Base-by-base conservation (phyloP, 805 yeast genomes). In the Saturnispora kantuleensis region DNA sequence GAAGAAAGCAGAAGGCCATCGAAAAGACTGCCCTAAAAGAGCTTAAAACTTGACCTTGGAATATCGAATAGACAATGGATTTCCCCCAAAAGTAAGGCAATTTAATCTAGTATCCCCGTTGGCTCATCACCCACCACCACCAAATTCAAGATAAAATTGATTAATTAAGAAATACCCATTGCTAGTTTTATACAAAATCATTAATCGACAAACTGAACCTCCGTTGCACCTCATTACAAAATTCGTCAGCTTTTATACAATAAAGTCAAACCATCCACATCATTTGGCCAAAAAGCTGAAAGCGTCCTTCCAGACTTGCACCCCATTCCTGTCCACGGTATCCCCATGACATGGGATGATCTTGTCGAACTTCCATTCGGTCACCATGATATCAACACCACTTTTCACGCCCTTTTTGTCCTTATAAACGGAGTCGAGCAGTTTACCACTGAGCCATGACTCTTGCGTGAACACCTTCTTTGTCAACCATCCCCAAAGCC, bases 301-400 rank as follows among this genome's bases (percentile, higher is more conserved):
- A 18, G 46, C 35, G 3, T 38, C 39, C 18, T 33, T 47, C 53
- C 55, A 54, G 35, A 56, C 50, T 4, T 48, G 47, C 39, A 60
- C 58, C 12, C 63, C 74, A 39, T 60, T 56, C 8, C 57, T 53
- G 17, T 73, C 76, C 45, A 79, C 63, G 10, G 77, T 65, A 50
- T 72, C 73, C 11, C 87, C 87, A 55, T 79, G 86, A 50, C 81
- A 74, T 52, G 70, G 62, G 33, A 79, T 72, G 41, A 77, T 62
- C 15, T 64, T 62, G 11, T 70, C 70, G 47, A 76, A 70, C 35
- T 71, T 70, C 74, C 74, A 69, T 9, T 52, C 45, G 31, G 60
- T 43, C 18, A 69, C 54, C 17, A 64, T 55, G 31, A 56, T 51
- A 29, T 63, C 49, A 17, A 68, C 62, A 12, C 45, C 49, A n/a